Evolutionary conservation across 148 eudicot genomes (phyloP).

Genomic region (Vaccinium darrowii): DNA sequence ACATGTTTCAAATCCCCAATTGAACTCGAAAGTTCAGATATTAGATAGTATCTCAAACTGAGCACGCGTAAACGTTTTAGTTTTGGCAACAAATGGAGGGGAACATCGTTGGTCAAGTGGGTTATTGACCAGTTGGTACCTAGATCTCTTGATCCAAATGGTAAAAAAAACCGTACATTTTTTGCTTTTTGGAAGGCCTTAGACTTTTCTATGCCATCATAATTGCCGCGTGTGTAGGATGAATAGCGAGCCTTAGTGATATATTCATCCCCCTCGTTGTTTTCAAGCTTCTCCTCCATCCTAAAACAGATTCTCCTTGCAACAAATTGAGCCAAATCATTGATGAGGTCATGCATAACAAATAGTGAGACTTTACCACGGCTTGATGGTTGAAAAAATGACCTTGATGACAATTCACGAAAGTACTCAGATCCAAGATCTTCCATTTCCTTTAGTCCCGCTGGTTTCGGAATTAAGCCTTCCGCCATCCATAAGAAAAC

Average conservation of each 20-base stretch:
- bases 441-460: slow-evolving; percentile 8
- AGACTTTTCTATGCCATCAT: neutral
- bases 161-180: slow-evolving; percentile 23
- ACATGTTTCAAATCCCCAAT: neutral
- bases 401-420: slow-evolving; percentile 26
- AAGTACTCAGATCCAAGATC: slow-evolving; percentile 18
- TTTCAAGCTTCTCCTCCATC: neutral
- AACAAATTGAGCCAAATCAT: neutral
- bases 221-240: neutral
- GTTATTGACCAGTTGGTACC: too few relatives aligned
- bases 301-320: neutral
- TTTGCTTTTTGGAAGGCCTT: neutral
- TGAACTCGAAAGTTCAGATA: neutral
- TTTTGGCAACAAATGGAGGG: neutral
- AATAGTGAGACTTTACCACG: neutral
- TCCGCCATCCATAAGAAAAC: slow-evolving; percentile 26
- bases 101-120: neutral
- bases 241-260: neutral
- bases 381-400: slow-evolving; percentile 29
- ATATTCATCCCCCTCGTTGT: neutral
- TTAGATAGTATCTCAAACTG: neutral
- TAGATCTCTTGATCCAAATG: neutral
- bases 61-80: neutral
- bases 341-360: neutral
- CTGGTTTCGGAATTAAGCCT: slow-evolving; percentile 9